Evolutionary conservation across 2,329 filamentous ascomycete species (phyloP).

Genomic region (Leptosphaerulina australis): DNA sequence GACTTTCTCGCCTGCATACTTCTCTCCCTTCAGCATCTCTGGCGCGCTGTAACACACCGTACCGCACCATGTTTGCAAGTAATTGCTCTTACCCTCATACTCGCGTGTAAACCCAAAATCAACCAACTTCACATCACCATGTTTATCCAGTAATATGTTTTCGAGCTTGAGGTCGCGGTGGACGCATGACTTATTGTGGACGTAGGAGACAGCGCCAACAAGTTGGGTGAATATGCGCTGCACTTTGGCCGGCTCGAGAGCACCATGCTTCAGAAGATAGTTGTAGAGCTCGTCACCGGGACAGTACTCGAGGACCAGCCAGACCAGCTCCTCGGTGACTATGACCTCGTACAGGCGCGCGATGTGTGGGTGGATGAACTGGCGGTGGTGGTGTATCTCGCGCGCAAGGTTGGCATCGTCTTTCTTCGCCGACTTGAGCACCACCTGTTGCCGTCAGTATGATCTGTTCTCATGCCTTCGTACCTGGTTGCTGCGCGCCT

Average conservation of each 20-base stretch:
- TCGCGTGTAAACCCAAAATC: slow-evolving; percentile 98
- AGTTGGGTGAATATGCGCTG: slow-evolving; percentile 96
- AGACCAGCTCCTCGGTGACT: slow-evolving; percentile 91
- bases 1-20: slow-evolving; percentile 96
- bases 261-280: slow-evolving; percentile 85
- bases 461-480: background rate
- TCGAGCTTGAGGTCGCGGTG: slow-evolving; percentile 97
- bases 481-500: slow-evolving; percentile 63
- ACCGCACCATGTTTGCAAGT: slow-evolving; percentile 95
- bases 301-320: slow-evolving; percentile 97
- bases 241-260: slow-evolving; percentile 81
- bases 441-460: slow-evolving; percentile 68
- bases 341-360: slow-evolving; percentile 97
- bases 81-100: slow-evolving; percentile 93
- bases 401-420: slow-evolving; percentile 93
- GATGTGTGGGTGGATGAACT: slow-evolving; percentile 97
- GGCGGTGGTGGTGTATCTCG: slow-evolving; percentile 97
- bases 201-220: slow-evolving; percentile 91
- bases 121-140: slow-evolving; percentile 96
- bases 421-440: slow-evolving; percentile 97
- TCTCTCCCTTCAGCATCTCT: slow-evolving; percentile 98
- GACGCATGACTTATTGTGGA: slow-evolving; percentile 93
- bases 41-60: slow-evolving; percentile 98
- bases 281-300: slow-evolving; percentile 97
- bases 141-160: slow-evolving; percentile 93